Evolutionary conservation across 768 basidiomycete genomes (phyloP), one percentile per base, ranked within the genome.

Genomic region (Kwoniella sp.): DNA sequence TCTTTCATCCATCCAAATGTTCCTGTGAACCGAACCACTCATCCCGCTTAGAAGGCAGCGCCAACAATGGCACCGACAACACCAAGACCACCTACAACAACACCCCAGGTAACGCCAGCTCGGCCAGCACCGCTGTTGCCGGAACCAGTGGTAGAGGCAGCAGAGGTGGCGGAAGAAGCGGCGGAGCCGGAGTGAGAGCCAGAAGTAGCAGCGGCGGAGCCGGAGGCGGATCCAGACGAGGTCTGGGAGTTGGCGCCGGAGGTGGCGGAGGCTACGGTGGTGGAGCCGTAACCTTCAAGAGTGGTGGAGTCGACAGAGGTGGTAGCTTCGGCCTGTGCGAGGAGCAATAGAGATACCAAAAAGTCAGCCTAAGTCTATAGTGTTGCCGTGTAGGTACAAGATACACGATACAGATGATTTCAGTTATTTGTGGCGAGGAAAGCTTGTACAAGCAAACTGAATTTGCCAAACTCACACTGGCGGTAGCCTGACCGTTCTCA

Each of bases 251-350:
- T 60, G 21, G 66, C 59, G 37, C 61, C 53, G 40, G 80, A 72
- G 26, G 50, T 49, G 50, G 59, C 51, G 27, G 68, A 63, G 22
- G 65, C 36, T 27, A 59, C 64, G 26, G 71, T 67, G 47, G 72
- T 65, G 17, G 67, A 58, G 22, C 67, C 58, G 26, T 72, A 70
- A 25, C 64, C 74, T 29, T 79, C 66, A 46, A 88, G 83, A 1
- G 88, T 90, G 37, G 87, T 85, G 10, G 86, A 83, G 65, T 85
- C 81, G 19, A 90, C 88, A 12, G 87, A 77, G n/a, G 87, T 85
- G 44, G 90, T 91, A 22, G 85, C 49, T 49, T 65, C 48, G 60
- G 57, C 50, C 70, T 73, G 40, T 25, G 27, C 22, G 29, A 55
- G 40, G n/a, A 55, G 58, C 36, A 24, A 30, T 17, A 7, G 37